Evolutionary conservation across 108 stramenopile genomes (phyloP).

Genomic region (Discostella pseudostelligera): DNA sequence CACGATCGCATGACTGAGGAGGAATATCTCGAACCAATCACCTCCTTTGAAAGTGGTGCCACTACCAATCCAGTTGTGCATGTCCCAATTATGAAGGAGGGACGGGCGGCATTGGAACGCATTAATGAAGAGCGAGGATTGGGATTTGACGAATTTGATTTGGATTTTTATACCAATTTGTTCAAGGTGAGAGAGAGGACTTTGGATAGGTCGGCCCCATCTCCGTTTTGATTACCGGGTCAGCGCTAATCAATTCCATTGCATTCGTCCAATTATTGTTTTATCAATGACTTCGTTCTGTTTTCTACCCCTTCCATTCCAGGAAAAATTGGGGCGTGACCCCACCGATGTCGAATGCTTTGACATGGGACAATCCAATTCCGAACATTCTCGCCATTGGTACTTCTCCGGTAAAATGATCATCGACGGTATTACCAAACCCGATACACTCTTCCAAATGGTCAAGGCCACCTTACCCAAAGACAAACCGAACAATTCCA

Average conservation of each 20-base stretch:
- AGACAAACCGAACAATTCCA: conserved; percentile 76
- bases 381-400: conserved; percentile 99
- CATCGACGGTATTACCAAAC: conserved; percentile 94
- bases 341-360: conserved; percentile 99
- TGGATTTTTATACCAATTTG: conserved; percentile 95
- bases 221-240: background rate
- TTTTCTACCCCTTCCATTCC: background rate
- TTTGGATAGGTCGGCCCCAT: background rate
- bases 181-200: conserved; percentile 92
- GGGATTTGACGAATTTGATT: conserved; percentile 98
- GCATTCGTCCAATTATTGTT: conserved; percentile 6
- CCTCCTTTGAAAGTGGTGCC: conserved; percentile 81
- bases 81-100: conserved; percentile 92
- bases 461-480: conserved; percentile 94
- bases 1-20: conserved; percentile 99
- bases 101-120: conserved; percentile 86
- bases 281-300: conserved; percentile 2
- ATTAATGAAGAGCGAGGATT: conserved; percentile 90
- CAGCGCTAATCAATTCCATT: background rate
- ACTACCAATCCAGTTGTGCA: conserved; percentile 61
- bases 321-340: conserved; percentile 91
- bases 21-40: conserved; percentile 75
- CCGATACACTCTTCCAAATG: conserved; percentile 94
- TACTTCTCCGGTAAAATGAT: conserved; percentile 99
- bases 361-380: conserved; percentile 98